Percentiles rank a stretch among this genome's conserved stretches.
Evolutionary conservation across 306 rosid genomes (phyloP).

Genomic region (Pterocarpus macrocarpus): DNA sequence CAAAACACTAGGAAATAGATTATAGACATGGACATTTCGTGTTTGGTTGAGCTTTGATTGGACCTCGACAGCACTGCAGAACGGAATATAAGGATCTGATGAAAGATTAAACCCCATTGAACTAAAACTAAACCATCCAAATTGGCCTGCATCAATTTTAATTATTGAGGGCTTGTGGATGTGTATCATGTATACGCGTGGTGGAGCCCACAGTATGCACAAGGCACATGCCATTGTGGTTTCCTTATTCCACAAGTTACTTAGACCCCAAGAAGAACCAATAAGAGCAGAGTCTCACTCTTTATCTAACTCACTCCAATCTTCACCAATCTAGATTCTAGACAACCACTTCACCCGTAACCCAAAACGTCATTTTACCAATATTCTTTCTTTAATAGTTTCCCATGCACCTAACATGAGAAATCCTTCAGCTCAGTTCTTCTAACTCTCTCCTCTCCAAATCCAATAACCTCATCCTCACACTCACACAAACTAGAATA

Average conservation of each 20-base stretch:
- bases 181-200: neutral
- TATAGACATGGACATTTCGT: too few relatives aligned
- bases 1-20: too few relatives aligned
- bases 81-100: slow-evolving; percentile 3
- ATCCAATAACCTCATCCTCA: slow-evolving; percentile 19
- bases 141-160: slow-evolving; percentile 9
- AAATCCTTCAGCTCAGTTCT: slow-evolving; percentile 21
- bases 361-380: slow-evolving; percentile 15
- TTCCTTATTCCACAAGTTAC: slow-evolving; percentile 50
- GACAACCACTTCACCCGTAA: slow-evolving; percentile 19
- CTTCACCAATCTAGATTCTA: neutral
- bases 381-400: slow-evolving; percentile 9
- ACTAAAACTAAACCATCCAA: slow-evolving; percentile 21
- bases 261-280: slow-evolving; percentile 24
- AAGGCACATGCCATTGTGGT: slow-evolving; percentile 44
- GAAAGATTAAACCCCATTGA: slow-evolving; percentile 7
- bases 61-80: slow-evolving; percentile 29
- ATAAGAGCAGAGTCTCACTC: slow-evolving; percentile 9
- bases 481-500: slow-evolving; percentile 8
- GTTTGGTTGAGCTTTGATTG: slow-evolving; percentile 1
- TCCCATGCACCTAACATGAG: slow-evolving; percentile 67
- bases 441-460: neutral
- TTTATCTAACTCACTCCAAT: neutral
- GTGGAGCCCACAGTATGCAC: slow-evolving; percentile 45
- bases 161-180: neutral